These are phyloP conservation scores for Cordyceps pruinosa DNA, from an alignment of 2,329 filamentous ascomycete genomes.

Conservation along the genomic window DNA sequence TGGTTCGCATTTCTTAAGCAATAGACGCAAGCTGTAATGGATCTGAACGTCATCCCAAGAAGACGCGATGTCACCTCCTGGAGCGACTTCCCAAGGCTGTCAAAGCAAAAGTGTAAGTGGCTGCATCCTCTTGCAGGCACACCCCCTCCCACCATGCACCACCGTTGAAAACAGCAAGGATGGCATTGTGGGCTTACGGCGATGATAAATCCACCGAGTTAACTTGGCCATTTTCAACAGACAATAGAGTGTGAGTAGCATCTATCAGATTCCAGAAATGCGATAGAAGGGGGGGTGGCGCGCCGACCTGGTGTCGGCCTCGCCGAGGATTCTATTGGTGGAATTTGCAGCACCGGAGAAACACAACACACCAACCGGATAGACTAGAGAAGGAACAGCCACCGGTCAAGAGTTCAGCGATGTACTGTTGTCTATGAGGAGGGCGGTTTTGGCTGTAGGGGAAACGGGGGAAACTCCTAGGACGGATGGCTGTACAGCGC, in stretches of 20 bases:
- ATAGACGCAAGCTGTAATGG: neutral
- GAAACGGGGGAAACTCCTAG: neutral
- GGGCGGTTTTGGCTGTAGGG: no score
- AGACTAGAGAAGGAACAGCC: neutral
- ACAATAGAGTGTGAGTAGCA: neutral
- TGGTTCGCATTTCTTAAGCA: neutral
- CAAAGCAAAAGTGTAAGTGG: no score
- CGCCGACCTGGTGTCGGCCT: neutral
- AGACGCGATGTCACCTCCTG: neutral
- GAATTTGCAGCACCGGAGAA: neutral
- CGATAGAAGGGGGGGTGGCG: neutral
- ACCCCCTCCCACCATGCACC: neutral
- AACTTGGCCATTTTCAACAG: neutral
- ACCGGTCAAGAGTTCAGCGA: no score
- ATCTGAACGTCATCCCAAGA: neutral
- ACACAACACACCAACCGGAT: neutral
- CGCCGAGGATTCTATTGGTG: neutral
- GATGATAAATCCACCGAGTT: neutral
- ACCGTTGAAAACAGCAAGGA: neutral
- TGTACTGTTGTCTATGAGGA: no score
- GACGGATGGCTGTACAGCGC: no score
- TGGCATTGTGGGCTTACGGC: neutral
- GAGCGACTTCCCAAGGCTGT: no score
- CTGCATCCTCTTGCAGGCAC: neutral
- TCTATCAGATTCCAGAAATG: neutral